Base-by-base conservation (phyloP, 2,329 filamentous ascomycete species). In the Byssochlamys sp. region DNA sequence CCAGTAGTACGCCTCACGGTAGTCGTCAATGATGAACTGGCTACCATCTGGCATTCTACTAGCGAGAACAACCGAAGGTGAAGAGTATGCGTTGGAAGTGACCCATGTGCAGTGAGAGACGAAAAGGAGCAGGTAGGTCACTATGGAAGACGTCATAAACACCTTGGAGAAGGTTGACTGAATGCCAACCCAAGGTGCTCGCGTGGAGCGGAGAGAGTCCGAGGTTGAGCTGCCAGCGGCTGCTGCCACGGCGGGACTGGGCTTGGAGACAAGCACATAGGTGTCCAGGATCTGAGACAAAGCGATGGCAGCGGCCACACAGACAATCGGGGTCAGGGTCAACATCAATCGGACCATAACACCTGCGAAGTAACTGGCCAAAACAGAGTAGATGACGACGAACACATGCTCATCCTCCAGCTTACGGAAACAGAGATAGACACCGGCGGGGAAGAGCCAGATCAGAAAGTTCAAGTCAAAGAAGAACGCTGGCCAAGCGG, bases 271-370 rank as follows among this genome's bases (percentile, higher is more conserved):
- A 53, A 84, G 80, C 58, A 96, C 77, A 74, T 94, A 99, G 12
- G 85, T 89, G 73, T 97, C 92, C 54, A 99, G 80, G 56, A 99
- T 87, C 64, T 88, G 84, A 19, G 94, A 97, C 49, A 91, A 78
- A 14, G 90, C 90, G 67, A 99, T 84, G 51, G 92, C 94, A 56
- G 92, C 90, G 49, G 94, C 88, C 64, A 96, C 90, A 74, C 94
- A 99, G 54, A 99, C 94, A 63, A 99, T 87, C 1, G 94, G 94
- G 1, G 94, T 99, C 65, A 99, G 79, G 0, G 94, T 99, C 61
- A 99, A 84, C 94, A 99, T 99, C 68, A 99, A 80, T 77, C 94
- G 91, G 60, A 99, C 94, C 94, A 99, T 99, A 77, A 99, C 95
- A 72, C 94, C 94, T 26, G 95, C 90, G 69, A 99, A 99, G 80